Evolutionary conservation across 441 rosid species (phyloP).

Genomic region (Euphorbia celastroides): DNA sequence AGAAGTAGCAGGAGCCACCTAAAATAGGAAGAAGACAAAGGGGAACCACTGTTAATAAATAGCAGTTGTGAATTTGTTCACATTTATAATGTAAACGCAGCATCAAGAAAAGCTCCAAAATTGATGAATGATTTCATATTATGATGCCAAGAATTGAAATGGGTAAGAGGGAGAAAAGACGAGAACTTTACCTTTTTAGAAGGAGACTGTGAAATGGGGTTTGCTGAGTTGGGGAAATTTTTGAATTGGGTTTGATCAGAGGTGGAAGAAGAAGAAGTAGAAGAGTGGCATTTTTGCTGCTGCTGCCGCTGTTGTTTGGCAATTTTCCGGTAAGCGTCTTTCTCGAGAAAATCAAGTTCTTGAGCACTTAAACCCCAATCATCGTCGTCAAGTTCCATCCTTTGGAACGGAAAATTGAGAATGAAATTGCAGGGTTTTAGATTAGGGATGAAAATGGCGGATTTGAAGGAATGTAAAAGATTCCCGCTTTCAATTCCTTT

Average conservation of each 20-base stretch:
- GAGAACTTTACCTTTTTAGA: neutral
- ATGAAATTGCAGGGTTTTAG: neutral
- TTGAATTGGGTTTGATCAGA: no score
- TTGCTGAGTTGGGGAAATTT: neutral
- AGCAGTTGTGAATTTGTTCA: neutral
- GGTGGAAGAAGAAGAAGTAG: no score
- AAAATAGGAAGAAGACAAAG: neutral
- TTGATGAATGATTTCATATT: no score
- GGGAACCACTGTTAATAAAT: neutral
- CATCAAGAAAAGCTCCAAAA: no score
- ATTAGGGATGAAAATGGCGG: neutral
- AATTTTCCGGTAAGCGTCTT: constrained; percentile 58
- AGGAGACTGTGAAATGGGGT: neutral
- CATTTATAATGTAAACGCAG: neutral
- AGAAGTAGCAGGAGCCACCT: neutral
- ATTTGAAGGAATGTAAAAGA: neutral
- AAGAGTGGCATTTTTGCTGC: no score
- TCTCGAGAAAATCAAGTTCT: constrained; percentile 74
- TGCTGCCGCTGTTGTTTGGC: constrained; percentile 30
- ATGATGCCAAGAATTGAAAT: no score
- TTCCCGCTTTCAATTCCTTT: neutral
- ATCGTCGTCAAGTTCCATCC: constrained; percentile 40
- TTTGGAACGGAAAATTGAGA: neutral
- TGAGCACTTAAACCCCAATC: constrained; percentile 82
- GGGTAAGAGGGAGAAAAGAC: neutral